Base-by-base conservation (phyloP, 352 stramenopile genomes). In the Pythium grandisporangium region DNA sequence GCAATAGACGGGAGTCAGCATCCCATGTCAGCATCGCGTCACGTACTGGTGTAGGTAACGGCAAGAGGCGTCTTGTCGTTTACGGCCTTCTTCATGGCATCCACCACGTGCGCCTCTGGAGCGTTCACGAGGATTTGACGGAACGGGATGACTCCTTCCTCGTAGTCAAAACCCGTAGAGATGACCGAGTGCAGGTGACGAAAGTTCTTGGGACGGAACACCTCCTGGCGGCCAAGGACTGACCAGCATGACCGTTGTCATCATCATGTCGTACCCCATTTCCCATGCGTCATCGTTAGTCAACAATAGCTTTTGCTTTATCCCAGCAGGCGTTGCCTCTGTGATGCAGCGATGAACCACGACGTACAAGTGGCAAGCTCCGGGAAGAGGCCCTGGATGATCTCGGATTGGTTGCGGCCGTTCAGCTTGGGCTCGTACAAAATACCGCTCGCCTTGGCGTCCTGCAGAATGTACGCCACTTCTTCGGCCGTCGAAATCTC, bases 361-460 rank as follows among this genome's bases (percentile, higher is more conserved):
- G 26, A 53, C 68, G 48, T 48, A 92, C 76, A 90, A 2, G 73
- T 84, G 24, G 55, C 70, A 19, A 92, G 69, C 53, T 91, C 72
- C 6, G 76, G 76, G 51, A 93, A 83, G 7, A 94, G 58, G 11
- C 52, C 30, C 42, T 84, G 61, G 41, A 91, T 69, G 52, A 94
- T 63, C 34, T 62, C 42, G 27, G 75, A 81, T 58, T 88, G 72
- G 62, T 94, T 72, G 44, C 72, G 72, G 19, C 71, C 69, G 17
- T 51, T 60, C 46, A 86, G 72, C 70, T 90, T 93, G 13, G 77
- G 79, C 53, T 91, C 82, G 53, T 91, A 94, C 20, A 94, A 38
- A 21, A 94, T 64, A 17, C 72, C 79, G 39, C 54, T 82, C 48
- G 82, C 79, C 42, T 84, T 68, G 51, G 66, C 74, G 65, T 94